These are phyloP conservation scores for Calonectria honghensis DNA, from an alignment of 2,329 filamentous ascomycete species.

Conservation along the genomic window DNA sequence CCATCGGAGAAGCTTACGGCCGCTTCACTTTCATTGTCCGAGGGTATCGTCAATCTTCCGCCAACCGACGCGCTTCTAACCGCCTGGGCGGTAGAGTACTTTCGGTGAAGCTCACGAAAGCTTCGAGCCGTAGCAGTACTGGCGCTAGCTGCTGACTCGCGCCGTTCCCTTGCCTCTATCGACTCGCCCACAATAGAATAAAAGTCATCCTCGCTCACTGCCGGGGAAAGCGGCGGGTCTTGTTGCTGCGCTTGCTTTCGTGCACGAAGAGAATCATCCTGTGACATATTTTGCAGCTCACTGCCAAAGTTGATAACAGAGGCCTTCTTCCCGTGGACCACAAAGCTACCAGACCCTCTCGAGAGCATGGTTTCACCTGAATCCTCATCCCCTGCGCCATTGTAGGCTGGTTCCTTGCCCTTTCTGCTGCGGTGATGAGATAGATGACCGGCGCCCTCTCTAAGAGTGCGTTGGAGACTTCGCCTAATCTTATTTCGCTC, in stretches of 20 bases:
- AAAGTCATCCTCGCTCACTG: constrained; percentile 69
- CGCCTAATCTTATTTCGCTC: constrained; percentile 84
- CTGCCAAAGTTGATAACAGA: constrained; percentile 96
- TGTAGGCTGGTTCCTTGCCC: constrained; percentile 75
- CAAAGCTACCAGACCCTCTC: constrained; percentile 91
- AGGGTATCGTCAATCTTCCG: constrained; percentile 68
- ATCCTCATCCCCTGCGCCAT: constrained; percentile 60
- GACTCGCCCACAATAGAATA: constrained; percentile 69
- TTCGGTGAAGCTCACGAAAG: constrained; percentile 77
- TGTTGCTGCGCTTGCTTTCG: constrained; percentile 71
- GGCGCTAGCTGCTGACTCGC: constrained; percentile 77
- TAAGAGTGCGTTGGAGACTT: constrained; percentile 91
- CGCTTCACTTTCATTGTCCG: constrained; percentile 76
- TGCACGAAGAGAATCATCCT: constrained; percentile 82
- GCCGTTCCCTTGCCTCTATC: constrained; percentile 68
- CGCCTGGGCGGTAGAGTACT: constrained; percentile 73
- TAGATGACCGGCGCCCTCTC: constrained; percentile 83
- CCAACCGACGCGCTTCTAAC: constrained; percentile 64
- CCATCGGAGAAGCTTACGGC: constrained; percentile 77
- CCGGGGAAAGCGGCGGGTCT: constrained; percentile 61
- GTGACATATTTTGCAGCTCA: constrained; percentile 87
- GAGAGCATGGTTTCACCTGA: constrained; percentile 80
- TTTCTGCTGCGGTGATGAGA: constrained; percentile 83
- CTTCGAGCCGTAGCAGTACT: constrained; percentile 81
- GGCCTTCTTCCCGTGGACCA: constrained; percentile 97